Conservation (phyloP, 2,329 filamentous ascomycete genomes). For the Alternaria sp. region DNA sequence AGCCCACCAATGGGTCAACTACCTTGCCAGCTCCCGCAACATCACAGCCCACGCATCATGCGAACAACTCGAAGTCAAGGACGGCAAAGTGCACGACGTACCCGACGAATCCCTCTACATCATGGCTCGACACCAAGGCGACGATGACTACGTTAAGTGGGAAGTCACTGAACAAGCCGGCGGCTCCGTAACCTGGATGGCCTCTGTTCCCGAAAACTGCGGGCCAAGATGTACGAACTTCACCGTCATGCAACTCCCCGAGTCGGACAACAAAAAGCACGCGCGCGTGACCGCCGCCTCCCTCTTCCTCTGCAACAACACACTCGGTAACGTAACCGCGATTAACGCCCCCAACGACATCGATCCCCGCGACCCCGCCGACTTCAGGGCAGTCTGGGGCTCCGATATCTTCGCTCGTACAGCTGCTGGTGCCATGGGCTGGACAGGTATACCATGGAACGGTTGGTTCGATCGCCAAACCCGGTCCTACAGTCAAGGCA, state of each 20-base stretch:
- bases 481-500: conserved; percentile 28
- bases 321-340: conserved; percentile 16
- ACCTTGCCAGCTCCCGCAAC: conserved; percentile 31
- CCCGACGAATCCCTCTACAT: too few species aligned
- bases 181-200: too few species aligned
- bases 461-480: conserved; percentile 21
- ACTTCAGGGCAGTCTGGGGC: conserved; percentile 26
- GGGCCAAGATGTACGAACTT: conserved; percentile 45
- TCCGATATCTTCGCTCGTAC: conserved; percentile 24
- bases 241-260: conserved; percentile 33
- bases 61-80: conserved; percentile 13
- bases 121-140: too few species aligned
- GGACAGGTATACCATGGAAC: conserved; percentile 33
- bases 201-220: conserved; percentile 12
- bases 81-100: too few species aligned
- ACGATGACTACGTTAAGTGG: too few species aligned
- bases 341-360: conserved; percentile 28
- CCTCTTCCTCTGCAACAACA: conserved; percentile 41
- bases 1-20: conserved; percentile 34
- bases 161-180: too few species aligned
- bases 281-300: background rate
- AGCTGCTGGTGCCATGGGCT: conserved; percentile 40
- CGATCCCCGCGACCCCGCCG: conserved; percentile 11
- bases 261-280: too few species aligned
- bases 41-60: conserved; percentile 31